Base-by-base conservation (phyloP, 2,329 filamentous ascomycete species). In the Aspergillus chevalieri region DNA sequence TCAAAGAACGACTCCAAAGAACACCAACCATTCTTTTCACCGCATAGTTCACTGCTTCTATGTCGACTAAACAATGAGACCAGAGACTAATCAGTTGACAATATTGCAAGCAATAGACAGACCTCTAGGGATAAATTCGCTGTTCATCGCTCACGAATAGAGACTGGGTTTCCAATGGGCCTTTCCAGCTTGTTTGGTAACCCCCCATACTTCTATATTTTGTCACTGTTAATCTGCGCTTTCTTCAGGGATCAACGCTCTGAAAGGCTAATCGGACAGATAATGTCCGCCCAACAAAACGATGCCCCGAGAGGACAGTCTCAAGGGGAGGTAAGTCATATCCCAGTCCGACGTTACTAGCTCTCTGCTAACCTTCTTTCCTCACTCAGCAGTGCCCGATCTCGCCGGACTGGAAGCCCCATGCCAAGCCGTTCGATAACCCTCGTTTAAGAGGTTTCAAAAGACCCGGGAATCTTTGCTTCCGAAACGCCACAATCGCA, bases 401-500 rank as follows among this genome's bases (percentile, higher is more conserved):
- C 15, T 14, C n/a, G 5, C 21, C 24, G 14, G 21, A n/a, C 36
- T 24, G 45, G 42, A 47, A 22, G 4, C 8, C 15, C 12, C 38
- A 41, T 41, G 14, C 15, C 34, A 36, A 36, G n/a, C 34, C 14
- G 34, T 36, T 36, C 34, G 34, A 36, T 17, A 7, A 36, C 3
- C 6, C 14, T n/a, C n/a, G 8, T 14, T 41, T 12, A 6, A 15
- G 38, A 17, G 52, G 55, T 22, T 54, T 57, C 49, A 34, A 46
- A 19, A 42, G 47, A 19, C 26, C 42, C 9, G n/a, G 30, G 3
- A 42, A 34, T 21, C 41, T 57, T 8, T 65, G 65, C 48, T 67
- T 67, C 52, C 57, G 63, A 15, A 68, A 65, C 51, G 51, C 52
- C 6, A 46, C 47, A 12, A 50, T 65, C 5, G 48, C 57, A 12